phyloP scores from a whole-genome alignment of 805 yeast species.

The Cyberlindnera amylophila region DNA sequence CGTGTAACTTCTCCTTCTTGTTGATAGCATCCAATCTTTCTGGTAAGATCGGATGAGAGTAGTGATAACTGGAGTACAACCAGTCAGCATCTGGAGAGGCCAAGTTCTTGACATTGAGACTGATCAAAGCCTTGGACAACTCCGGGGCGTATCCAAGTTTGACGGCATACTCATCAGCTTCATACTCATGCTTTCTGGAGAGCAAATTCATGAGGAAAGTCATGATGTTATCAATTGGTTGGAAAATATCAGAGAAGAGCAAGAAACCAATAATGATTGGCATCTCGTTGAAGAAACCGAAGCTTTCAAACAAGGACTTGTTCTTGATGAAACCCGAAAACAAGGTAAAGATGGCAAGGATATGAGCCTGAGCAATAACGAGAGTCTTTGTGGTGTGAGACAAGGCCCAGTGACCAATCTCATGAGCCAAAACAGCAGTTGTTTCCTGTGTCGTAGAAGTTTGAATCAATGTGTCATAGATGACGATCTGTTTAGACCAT shows the following conservation, averaged over 20 bases:
- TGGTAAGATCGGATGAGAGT: constrained; percentile 87
- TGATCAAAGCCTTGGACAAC: constrained; percentile 69
- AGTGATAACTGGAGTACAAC: constrained; percentile 82
- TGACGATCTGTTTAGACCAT: constrained; percentile 93
- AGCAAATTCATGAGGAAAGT: constrained; percentile 65
- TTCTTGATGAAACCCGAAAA: constrained; percentile 82
- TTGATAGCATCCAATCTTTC: constrained; percentile 83
- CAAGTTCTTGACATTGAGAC: constrained; percentile 75
- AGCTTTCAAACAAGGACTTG: constrained; percentile 67
- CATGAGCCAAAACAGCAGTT: constrained; percentile 96
- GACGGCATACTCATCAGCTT: constrained; percentile 88
- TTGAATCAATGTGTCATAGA: constrained; percentile 85
- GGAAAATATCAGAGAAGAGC: constrained; percentile 71
- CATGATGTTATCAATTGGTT: constrained; percentile 70
- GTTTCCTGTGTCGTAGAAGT: constrained; percentile 75
- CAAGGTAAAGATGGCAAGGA: constrained; percentile 60
- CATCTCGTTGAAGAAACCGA: constrained; percentile 63
- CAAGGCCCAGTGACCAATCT: constrained; percentile 96
- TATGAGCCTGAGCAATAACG: constrained; percentile 57
- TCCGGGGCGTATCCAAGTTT: constrained; percentile 65
- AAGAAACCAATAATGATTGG: constrained; percentile 82
- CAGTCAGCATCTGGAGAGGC: constrained; percentile 86
- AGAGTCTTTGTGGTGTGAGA: constrained; percentile 82
- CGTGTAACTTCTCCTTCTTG: constrained; percentile 16
- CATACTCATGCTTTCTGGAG: constrained; percentile 85